These are phyloP conservation scores for Apophysomyces sp. DNA, from an alignment of 371 early-diverging fungal species.

Conservation along the genomic window DNA sequence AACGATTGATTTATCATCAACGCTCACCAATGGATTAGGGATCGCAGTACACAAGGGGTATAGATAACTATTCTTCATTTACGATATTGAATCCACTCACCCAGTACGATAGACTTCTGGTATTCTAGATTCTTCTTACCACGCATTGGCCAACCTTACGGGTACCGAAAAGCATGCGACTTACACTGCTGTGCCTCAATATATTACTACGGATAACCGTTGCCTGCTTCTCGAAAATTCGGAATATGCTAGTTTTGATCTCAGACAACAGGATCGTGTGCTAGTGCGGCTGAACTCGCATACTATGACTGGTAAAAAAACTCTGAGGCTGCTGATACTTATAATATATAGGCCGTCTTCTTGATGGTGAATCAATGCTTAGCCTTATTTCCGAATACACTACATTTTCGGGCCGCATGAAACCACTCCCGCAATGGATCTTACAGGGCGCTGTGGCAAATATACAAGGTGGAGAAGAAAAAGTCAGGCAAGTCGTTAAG, in stretches of 20 bases:
- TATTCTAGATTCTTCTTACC: not conserved
- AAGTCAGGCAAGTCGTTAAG: constrained; percentile 28
- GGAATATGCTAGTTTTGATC: constrained; percentile 52
- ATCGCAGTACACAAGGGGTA: not conserved
- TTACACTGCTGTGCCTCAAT: constrained; percentile 48
- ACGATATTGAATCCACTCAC: not conserved
- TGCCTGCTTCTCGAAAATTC: constrained; percentile 49
- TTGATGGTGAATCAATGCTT: constrained; percentile 42
- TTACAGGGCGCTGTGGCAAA: constrained; percentile 43
- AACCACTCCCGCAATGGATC: constrained; percentile 49
- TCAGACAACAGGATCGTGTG: constrained; percentile 36
- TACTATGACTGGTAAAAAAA: constrained; percentile 15
- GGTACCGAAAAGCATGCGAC: constrained; percentile 32
- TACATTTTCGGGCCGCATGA: constrained; percentile 45
- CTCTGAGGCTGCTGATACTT: not conserved
- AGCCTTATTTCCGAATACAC: constrained; percentile 50
- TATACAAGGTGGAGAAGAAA: constrained; percentile 49
- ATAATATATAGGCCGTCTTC: constrained; percentile 26
- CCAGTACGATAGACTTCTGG: not conserved
- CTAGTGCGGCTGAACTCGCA: constrained; percentile 35
- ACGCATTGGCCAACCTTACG: constrained; percentile 9
- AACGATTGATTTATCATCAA: not conserved
- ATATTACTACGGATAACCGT: constrained; percentile 42
- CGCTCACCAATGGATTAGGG: not conserved
- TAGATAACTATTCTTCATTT: not conserved